Evolutionary conservation across 768 basidiomycete species (phyloP).

Genomic region (Gyrodon lividus): DNA sequence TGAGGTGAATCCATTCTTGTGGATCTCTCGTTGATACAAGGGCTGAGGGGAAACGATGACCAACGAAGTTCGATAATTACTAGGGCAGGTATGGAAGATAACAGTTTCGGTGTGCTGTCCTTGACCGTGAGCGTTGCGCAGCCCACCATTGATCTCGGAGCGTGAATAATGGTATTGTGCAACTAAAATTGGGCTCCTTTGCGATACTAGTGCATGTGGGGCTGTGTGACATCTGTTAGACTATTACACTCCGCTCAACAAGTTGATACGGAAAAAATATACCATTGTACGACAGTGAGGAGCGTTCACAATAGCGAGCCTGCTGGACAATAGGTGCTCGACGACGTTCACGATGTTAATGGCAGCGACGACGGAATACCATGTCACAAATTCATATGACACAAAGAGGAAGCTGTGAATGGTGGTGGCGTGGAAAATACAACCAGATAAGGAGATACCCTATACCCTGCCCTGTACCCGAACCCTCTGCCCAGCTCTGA

Average conservation of each 20-base stretch:
- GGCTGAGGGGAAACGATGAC: conserved; percentile 18
- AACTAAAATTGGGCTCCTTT: conserved; percentile 8
- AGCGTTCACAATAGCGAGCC: neutral
- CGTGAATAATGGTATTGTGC: conserved; percentile 5
- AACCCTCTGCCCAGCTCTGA: conserved; percentile 75
- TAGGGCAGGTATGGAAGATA: conserved; percentile 4
- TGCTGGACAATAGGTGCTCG: neutral
- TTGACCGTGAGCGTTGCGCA: neutral
- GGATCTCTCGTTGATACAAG: conserved; percentile 17
- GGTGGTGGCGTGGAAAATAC: conserved; percentile 26
- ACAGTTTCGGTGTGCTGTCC: no score
- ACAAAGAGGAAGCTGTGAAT: conserved; percentile 6
- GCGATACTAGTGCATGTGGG: neutral
- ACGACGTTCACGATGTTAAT: conserved; percentile 5
- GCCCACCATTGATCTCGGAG: conserved; percentile 2
- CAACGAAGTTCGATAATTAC: conserved; percentile 19
- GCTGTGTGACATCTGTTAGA: neutral
- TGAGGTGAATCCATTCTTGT: conserved; percentile 14
- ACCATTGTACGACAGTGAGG: neutral
- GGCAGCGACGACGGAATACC: neutral
- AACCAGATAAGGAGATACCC: conserved; percentile 26
- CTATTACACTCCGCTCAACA: neutral
- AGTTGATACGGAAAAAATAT: neutral
- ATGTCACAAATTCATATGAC: conserved; percentile 12
- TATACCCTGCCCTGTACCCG: conserved; percentile 43